Percentiles rank a stretch among this genome's conserved stretches.
phyloP scores from a whole-genome alignment of 176 grass and related monocot genomes.

The Ananas comosus region DNA sequence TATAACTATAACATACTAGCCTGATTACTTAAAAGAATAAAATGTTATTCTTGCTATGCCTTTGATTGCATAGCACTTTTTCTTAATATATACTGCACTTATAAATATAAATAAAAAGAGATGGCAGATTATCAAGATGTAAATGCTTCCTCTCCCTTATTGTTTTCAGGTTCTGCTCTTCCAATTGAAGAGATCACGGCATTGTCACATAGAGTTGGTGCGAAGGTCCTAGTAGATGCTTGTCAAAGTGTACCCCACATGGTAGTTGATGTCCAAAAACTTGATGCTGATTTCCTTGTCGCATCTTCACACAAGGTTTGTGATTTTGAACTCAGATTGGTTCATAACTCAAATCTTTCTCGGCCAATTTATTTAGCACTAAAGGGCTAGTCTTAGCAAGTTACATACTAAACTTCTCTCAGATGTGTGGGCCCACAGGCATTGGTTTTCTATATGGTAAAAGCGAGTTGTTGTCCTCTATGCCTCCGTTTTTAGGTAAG shows the following conservation, averaged over 20 bases:
- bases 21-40: no score
- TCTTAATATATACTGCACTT: no score
- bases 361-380: background rate
- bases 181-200: constrained; percentile 79
- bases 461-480: constrained; percentile 61
- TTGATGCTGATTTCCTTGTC: constrained; percentile 87
- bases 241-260: constrained; percentile 96
- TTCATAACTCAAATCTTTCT: background rate
- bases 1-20: no score
- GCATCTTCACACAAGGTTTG: constrained; percentile 95
- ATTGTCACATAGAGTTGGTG: constrained; percentile 62
- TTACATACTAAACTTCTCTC: constrained; percentile 54
- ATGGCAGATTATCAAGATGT: constrained; percentile 12
- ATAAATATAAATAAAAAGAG: background rate
- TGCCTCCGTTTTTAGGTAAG: constrained; percentile 93
- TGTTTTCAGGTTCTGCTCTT: constrained; percentile 56
- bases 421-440: constrained; percentile 99
- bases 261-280: constrained; percentile 87
- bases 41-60: no score
- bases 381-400: constrained; percentile 19
- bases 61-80: no score
- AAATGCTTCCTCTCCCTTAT: background rate
- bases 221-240: constrained; percentile 95
- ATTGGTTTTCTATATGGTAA: constrained; percentile 78
- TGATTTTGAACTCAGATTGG: background rate